A percentile compares a stretch with the other conserved stretches of the same genome.
Evolutionary conservation across 129 eudicot species (phyloP).

Genomic region (Pulicaria dysenterica): DNA sequence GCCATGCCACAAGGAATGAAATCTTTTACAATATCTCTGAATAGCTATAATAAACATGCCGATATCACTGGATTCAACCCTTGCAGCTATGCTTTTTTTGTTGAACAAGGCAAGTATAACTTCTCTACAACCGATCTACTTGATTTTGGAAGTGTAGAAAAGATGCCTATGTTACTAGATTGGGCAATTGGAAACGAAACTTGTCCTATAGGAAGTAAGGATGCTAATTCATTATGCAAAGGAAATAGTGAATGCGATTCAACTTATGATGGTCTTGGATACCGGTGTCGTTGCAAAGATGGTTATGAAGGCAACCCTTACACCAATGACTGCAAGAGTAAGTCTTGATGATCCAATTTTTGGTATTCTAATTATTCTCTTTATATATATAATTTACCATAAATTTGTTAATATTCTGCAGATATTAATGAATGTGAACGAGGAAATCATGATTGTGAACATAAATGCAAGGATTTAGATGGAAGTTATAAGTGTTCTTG

Average conservation of each 20-base stretch:
- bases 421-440: conserved; percentile 25
- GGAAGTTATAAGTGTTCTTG: conserved; percentile 12
- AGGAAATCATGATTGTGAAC: neutral
- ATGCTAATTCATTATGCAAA: conserved; percentile 13
- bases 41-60: conserved; percentile 16
- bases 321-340: conserved; percentile 11
- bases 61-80: conserved; percentile 24
- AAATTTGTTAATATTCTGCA: neutral
- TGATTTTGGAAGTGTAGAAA: neutral
- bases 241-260: conserved; percentile 21
- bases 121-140: neutral
- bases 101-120: neutral
- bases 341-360: neutral
- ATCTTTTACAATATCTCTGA: rapidly evolving
- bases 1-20: conserved; percentile 21
- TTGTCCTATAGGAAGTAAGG: neutral
- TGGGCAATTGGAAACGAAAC: conserved; percentile 36
- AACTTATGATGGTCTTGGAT: conserved; percentile 26
- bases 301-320: conserved; percentile 34
- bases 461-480: neutral
- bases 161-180: conserved; percentile 38
- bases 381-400: neutral
- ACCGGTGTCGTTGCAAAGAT: conserved; percentile 19
- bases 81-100: conserved; percentile 40
- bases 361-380: neutral